Base-by-base conservation (phyloP, 352 stramenopile species). In the Pythium sukuiense region DNA sequence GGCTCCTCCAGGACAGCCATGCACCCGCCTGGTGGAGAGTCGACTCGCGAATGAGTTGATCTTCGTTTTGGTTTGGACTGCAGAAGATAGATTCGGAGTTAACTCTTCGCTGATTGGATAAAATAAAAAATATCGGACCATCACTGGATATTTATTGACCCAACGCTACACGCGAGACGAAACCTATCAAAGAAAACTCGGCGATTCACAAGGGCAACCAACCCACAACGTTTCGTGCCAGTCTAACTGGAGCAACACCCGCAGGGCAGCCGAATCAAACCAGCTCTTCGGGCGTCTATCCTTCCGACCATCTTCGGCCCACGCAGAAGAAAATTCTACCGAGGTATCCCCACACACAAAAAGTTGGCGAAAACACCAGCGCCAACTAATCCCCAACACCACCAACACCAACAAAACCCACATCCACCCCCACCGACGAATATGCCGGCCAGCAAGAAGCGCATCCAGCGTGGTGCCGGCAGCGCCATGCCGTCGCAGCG, bases 391-490 rank as follows among this genome's bases (percentile, higher is more conserved):
- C 24, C 13, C 18, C 14, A 41, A 49, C 6, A 29, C 14, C 9
- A 35, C 26, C 55, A 41, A 60, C 35, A 46, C 39, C 45, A 54
- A 52, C 46, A 33, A 27, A 20, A 29, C 18, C 18, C 20, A 24
- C 20, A 24, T 24, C 20, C 20, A 24, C 20, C 20, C 20, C 20
- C 20, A 24, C 20, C 20, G 20, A 24, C 20, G 20, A 26, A 18
- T 7, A 93, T 93, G 84, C 82, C 82, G 0, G 82, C 81, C 41
- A 90, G 80, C 64, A 93, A 93, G 69, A 93, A 91, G 70, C 82
- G 84, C 52, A 88, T 91, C 66, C 77, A 90, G 73, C 76, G 82
- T 37, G 78, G 82, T 37, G 73, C 69, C 18, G 61, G 74, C n/a
- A 57, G 77, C 53, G 71, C 77, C 41, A 69, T 81, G 50, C 72